Evolutionary conservation across 164 flowering plant genomes (phyloP), one percentile per base, ranked within the genome.

Genomic region (Cinnamomum micranthum): DNA sequence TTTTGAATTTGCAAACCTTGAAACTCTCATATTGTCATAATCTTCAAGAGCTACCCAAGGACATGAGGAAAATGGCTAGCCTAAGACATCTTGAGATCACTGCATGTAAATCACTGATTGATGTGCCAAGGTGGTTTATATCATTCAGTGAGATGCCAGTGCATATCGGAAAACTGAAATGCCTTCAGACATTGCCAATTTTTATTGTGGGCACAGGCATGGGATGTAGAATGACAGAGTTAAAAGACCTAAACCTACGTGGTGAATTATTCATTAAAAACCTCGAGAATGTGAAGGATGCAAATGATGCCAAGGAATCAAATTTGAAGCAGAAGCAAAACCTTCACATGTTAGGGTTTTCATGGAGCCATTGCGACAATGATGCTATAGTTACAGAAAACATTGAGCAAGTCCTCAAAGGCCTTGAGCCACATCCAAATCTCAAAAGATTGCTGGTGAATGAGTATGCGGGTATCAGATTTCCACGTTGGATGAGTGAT

Each of bases 31-130:
- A 35, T 4, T 68, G 77, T 62, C 12, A 24, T 23, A 14, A 20
- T 12, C 77, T 74, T 59, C 28, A 4, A 10, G 66, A 58, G 47
- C 65, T 74, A 50, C 77, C 77, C 9, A 47, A n/a, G 14, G 35
- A 60, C 12, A 68, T 59, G 71, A 31, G 71, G 19, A 74, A 33
- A 6, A 55, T 74, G 71, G 59, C 13, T 60, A 68, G 77, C 70
- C 72, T 74, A 12, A 74, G 77, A 69, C 71, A 74, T 59, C 77
- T 74, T 33, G 72, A 74, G 25, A 58, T 74, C 59, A 50, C 5
- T 2, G 22, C 23, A 10, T 3, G 12, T 33, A 33, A n/a, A 6
- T n/a, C 3, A 50, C 41, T 70, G 59, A 51, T 51, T 51, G 58
- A 51, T 51, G 58, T 51, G 12, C 58, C 58, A 0, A 51, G 58